Conservation (phyloP, 257 asterid species). For the Hygrophila difformis region DNA sequence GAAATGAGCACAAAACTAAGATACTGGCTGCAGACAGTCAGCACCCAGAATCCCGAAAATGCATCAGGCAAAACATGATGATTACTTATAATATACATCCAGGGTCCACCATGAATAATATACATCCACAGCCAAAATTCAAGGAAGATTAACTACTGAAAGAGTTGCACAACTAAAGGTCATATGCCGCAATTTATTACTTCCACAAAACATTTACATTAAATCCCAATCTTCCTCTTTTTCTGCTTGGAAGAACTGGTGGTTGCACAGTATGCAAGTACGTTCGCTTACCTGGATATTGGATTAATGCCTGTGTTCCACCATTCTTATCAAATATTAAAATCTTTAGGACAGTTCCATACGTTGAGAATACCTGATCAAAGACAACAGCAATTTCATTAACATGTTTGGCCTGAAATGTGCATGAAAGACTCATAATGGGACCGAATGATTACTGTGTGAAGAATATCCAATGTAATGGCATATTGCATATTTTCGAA, state of each 20-base stretch:
- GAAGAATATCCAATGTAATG: conserved; percentile 63
- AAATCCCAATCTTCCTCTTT: background rate
- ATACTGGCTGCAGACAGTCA: no score
- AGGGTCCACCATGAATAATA: no score
- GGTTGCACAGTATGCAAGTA: conserved; percentile 12
- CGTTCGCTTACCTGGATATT: conserved; percentile 75
- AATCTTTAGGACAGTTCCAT: conserved; percentile 74
- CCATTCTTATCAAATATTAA: conserved; percentile 89
- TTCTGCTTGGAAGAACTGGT: conserved; percentile 4
- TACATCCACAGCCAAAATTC: background rate
- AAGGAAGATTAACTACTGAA: background rate
- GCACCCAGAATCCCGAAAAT: no score
- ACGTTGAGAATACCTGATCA: conserved; percentile 66
- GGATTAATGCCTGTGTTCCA: conserved; percentile 74
- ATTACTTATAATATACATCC: no score
- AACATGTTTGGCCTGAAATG: background rate
- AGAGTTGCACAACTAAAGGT: no score
- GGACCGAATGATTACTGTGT: conserved; percentile 35
- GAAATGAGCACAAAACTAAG: background rate
- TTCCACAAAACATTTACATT: conserved; percentile 2
- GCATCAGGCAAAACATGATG: no score
- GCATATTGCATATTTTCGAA: conserved; percentile 86
- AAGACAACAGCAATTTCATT: conserved; percentile 10
- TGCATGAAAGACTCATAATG: conserved; percentile 5
- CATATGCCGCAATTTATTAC: no score